Percentiles rank a stretch among this genome's conserved stretches.
These are phyloP conservation scores for Macrophomina phaseolina DNA, from an alignment of 2,329 filamentous ascomycete species.

Conservation along the genomic window DNA sequence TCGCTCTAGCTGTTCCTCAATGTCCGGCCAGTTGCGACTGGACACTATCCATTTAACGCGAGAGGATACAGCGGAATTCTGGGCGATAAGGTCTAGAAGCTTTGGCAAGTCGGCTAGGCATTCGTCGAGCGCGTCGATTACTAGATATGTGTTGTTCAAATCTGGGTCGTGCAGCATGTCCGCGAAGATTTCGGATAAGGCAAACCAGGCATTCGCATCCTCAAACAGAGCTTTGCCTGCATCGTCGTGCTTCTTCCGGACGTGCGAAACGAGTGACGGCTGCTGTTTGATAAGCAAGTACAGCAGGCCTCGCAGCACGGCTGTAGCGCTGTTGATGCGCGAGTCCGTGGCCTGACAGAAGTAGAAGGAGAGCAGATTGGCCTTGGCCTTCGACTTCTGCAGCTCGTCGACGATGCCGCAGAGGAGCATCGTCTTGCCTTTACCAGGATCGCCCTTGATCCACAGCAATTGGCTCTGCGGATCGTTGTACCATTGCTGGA, in stretches of 20 bases:
- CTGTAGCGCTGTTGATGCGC: constrained; percentile 24
- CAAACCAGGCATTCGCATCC: constrained; percentile 45
- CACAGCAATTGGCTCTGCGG: constrained; percentile 37
- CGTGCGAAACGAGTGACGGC: constrained; percentile 41
- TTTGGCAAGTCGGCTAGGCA: not conserved
- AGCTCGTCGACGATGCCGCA: constrained; percentile 43
- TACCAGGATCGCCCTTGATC: constrained; percentile 45
- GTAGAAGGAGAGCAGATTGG: constrained; percentile 35
- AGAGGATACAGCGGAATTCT: not conserved
- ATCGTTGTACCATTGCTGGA: constrained; percentile 36
- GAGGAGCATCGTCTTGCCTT: constrained; percentile 50
- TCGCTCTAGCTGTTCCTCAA: constrained; percentile 41
- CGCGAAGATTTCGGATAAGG: constrained; percentile 47
- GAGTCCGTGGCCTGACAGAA: constrained; percentile 52
- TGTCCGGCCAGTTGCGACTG: constrained; percentile 28
- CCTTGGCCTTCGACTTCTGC: constrained; percentile 30
- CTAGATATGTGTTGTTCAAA: not conserved
- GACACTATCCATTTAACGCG: not conserved
- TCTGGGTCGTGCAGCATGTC: constrained; percentile 47
- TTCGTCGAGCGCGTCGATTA: not conserved
- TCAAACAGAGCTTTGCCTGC: constrained; percentile 48
- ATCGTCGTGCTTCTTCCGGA: constrained; percentile 43
- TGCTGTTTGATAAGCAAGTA: constrained; percentile 47
- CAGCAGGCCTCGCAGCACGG: constrained; percentile 53
- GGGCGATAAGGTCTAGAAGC: not conserved